These are phyloP conservation scores for Amanita phalloides DNA, from an alignment of 768 basidiomycete genomes.

Conservation along the genomic window DNA sequence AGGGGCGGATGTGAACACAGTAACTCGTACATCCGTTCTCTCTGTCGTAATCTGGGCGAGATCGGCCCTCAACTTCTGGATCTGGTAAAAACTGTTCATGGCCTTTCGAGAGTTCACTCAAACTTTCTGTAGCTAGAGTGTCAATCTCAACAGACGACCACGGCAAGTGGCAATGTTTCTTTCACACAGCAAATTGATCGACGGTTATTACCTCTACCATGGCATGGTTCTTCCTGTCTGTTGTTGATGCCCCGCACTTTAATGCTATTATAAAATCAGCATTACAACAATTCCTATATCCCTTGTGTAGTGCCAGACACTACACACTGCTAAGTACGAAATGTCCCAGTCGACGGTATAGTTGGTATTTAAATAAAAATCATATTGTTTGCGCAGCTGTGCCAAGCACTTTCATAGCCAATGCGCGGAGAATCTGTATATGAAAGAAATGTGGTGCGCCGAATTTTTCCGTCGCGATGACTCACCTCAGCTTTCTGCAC, in stretches of 20 bases:
- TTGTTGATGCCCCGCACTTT: not conserved
- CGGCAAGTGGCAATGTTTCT: not conserved
- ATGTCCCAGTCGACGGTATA: not conserved
- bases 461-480: not conserved
- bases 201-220: not conserved
- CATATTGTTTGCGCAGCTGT: conserved; percentile 31
- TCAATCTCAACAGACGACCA: not conserved
- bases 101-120: not conserved
- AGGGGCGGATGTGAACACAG: not conserved
- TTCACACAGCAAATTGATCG: not conserved
- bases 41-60: not conserved
- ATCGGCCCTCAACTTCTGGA: not conserved
- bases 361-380: not conserved
- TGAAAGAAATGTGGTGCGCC: not conserved
- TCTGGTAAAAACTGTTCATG: not conserved
- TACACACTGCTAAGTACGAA: not conserved
- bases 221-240: not conserved
- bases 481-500: conserved; percentile 82
- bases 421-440: conserved; percentile 61
- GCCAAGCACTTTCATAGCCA: conserved; percentile 78
- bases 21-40: not conserved
- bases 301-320: no score
- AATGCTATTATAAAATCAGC: not conserved
- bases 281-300: not conserved
- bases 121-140: not conserved